Evolutionary conservation across 495 filamentous ascomycete species (phyloP).

Genomic region (Chaetomium cochliodes): DNA sequence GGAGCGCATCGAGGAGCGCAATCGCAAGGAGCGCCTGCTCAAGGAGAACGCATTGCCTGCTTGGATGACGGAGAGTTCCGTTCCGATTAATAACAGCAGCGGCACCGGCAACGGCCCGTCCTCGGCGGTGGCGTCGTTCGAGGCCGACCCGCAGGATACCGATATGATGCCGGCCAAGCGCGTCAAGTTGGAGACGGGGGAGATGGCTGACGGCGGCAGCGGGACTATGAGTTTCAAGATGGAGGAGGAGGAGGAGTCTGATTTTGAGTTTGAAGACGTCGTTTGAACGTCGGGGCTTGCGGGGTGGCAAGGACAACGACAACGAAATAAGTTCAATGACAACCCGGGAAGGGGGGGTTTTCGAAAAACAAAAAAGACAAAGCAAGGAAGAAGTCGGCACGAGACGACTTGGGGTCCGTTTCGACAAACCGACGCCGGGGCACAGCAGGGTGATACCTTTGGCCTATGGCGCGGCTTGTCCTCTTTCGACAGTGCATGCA

Average conservation of each 20-base stretch:
- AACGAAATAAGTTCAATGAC: background rate
- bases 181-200: slow-evolving; percentile 51
- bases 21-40: slow-evolving; percentile 69
- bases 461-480: background rate
- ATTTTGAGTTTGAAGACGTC: slow-evolving; percentile 67
- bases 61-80: slow-evolving; percentile 88
- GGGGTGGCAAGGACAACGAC: no score
- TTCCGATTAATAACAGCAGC: slow-evolving; percentile 37
- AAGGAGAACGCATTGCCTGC: slow-evolving; percentile 82
- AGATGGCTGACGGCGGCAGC: slow-evolving; percentile 34
- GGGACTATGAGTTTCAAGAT: slow-evolving; percentile 55
- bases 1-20: slow-evolving; percentile 69
- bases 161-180: slow-evolving; percentile 51
- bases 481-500: background rate
- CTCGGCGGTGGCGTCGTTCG: slow-evolving; percentile 4
- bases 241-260: slow-evolving; percentile 54
- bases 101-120: no score
- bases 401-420: background rate
- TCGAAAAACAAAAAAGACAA: background rate
- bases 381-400: background rate
- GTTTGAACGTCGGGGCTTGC: slow-evolving; percentile 25
- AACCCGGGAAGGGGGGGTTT: background rate
- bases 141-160: slow-evolving; percentile 32
- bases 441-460: slow-evolving; percentile 11
- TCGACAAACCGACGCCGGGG: background rate